A percentile compares a stretch with the other conserved stretches of the same genome.
Evolutionary conservation across 2,329 filamentous ascomycete genomes (phyloP).

Genomic region (Fusarium devonianum): DNA sequence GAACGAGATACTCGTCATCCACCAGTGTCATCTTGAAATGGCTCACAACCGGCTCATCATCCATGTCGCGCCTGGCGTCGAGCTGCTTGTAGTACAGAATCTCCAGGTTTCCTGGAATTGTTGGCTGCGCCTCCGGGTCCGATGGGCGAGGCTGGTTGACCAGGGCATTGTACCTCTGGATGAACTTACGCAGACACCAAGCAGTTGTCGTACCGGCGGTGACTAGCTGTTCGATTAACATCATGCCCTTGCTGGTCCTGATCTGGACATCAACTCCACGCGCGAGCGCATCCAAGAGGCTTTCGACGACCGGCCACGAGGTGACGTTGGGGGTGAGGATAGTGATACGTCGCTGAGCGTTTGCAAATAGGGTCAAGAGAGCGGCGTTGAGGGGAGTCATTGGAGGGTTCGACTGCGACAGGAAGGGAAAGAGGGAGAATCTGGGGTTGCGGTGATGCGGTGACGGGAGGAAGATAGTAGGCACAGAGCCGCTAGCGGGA

Average conservation of each 20-base stretch:
- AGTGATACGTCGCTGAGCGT: slow-evolving; percentile 66
- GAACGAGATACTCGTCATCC: slow-evolving; percentile 70
- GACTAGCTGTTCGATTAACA: slow-evolving; percentile 81
- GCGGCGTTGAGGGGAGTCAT: slow-evolving; percentile 73
- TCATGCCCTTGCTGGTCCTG: slow-evolving; percentile 72
- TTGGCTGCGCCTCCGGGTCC: slow-evolving; percentile 53
- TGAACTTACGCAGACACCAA: slow-evolving; percentile 66
- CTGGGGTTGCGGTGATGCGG: slow-evolving; percentile 73
- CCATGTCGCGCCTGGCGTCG: slow-evolving; percentile 39
- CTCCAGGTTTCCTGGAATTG: slow-evolving; percentile 57
- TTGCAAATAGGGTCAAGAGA: slow-evolving; percentile 65
- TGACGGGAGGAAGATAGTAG: slow-evolving; percentile 74
- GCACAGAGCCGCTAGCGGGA: slow-evolving; percentile 42
- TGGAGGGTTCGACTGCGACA: slow-evolving; percentile 58
- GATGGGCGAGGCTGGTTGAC: slow-evolving; percentile 24
- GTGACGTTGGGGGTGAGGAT: slow-evolving; percentile 84
- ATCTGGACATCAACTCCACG: slow-evolving; percentile 74
- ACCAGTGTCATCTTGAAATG: slow-evolving; percentile 82
- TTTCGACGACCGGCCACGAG: slow-evolving; percentile 66
- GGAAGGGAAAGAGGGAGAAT: slow-evolving; percentile 67
- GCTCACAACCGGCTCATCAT: slow-evolving; percentile 71
- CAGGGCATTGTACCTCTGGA: slow-evolving; percentile 59
- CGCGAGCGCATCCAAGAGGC: slow-evolving; percentile 65
- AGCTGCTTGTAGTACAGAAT: slow-evolving; percentile 65
- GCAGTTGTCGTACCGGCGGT: slow-evolving; percentile 79